Evolutionary conservation across 495 filamentous ascomycete species (phyloP), one percentile per base, ranked within the genome.

Genomic region (Trichoderma asperelloides): DNA sequence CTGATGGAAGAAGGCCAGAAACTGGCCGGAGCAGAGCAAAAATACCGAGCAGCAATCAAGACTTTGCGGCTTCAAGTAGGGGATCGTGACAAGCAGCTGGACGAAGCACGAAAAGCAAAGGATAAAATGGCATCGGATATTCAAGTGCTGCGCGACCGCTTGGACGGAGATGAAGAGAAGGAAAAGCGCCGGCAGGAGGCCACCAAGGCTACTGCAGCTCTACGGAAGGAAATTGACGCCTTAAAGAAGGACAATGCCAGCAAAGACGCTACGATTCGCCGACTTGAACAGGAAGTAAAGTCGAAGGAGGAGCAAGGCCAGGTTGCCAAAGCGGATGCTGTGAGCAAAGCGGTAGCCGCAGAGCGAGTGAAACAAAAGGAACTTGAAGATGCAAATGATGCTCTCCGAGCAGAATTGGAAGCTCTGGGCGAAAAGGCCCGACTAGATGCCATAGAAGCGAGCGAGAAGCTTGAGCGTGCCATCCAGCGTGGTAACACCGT

Each of bases 1-100:
- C 79, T 98, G 16, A 88, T 98, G 77, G 88, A 96, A 71, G 95
- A 98, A 77, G 95, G 96, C 0, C 91, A 96, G 73, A 93, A 91
- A 68, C 82, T 98, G 13, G 90, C 89, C 3, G 91, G 89, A 71
- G 88, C 86, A 18, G 95, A 98, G 70, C 83, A 97, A 71, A 89
- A 90, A 70, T 88, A 95, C 69, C 82, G 92, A 49, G 88, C 86
- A 16, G 88, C 87, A 2, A 88, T 98, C 69, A 97, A 93, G 78
- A 94, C 91, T 73, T 76, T 98, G 62, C 85, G 93, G 15, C 71
- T 75, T 2, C 87, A 89, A 70, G 71, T 81, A 30, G 75, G 74
- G 57, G 84, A 90, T 60, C 80, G 82, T 51, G 89, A 88, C 55
- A 93, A 90, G 72, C 85, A 87, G 66, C 68, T 83, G 1, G 84